Conservation (phyloP, 2,329 filamentous ascomycete species). For the Botryotinia narcissicola region DNA sequence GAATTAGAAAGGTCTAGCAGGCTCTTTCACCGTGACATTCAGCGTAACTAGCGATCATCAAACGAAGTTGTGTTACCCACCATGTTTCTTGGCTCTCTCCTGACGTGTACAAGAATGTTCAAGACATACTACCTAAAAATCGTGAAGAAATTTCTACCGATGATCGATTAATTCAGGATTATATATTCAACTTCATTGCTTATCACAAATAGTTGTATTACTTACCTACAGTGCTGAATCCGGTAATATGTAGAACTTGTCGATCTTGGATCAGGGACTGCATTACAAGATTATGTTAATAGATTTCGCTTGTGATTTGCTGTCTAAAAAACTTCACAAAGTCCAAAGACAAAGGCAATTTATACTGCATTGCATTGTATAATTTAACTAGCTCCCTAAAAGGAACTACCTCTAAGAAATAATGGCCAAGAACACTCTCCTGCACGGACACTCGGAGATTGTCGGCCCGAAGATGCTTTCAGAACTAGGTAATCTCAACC, state of each 20-base stretch:
- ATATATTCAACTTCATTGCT: not conserved
- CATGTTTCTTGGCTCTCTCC: not conserved
- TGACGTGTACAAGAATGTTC: not conserved
- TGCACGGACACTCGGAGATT: not conserved
- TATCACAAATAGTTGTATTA: not conserved
- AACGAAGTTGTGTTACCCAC: not conserved
- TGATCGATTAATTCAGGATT: not conserved
- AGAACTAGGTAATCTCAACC: not conserved
- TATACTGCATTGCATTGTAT: not conserved
- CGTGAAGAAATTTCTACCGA: not conserved
- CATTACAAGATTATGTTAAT: not conserved
- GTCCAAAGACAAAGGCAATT: not conserved
- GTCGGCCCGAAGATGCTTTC: not conserved
- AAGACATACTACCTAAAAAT: not conserved
- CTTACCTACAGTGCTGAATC: not conserved
- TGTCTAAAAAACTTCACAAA: not conserved
- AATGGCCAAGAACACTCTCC: not conserved
- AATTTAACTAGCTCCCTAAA: not conserved
- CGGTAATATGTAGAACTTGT: not conserved
- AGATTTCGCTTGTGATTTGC: not conserved
- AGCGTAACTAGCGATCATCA: not conserved
- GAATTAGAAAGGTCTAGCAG: not conserved
- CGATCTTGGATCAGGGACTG: not conserved
- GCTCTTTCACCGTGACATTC: not conserved
- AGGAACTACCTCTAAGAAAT: not conserved